A percentile compares a stretch with the other conserved stretches of the same genome.
Evolutionary conservation across 345 rosid genomes (phyloP).

Genomic region (Lepidium aucheri): DNA sequence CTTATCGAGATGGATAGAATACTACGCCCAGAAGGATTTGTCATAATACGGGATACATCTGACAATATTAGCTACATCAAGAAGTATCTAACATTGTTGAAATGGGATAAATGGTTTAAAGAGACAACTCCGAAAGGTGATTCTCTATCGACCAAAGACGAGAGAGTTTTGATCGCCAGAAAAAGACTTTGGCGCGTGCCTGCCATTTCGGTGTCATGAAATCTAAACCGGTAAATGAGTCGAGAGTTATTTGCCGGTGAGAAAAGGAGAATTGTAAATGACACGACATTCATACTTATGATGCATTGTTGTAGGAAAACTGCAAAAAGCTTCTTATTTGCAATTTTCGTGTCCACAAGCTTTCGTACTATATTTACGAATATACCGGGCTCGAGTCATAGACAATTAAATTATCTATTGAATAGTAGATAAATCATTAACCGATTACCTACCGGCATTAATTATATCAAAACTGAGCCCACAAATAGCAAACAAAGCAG

Average conservation of each 20-base stretch:
- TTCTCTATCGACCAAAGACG: constrained; percentile 52
- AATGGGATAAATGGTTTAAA: constrained; percentile 81
- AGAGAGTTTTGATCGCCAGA: constrained; percentile 68
- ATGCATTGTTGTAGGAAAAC: constrained; percentile 16
- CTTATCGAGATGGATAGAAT: constrained; percentile 89
- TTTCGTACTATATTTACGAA: too few species aligned
- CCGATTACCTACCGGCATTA: not conserved
- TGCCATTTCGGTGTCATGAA: constrained; percentile 11
- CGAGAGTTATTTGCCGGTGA: not conserved
- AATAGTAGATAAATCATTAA: not conserved
- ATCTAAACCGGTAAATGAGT: not conserved
- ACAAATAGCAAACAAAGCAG: not conserved
- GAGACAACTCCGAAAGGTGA: constrained; percentile 71
- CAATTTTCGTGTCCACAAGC: not conserved
- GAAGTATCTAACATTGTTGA: constrained; percentile 49
- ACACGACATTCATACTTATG: not conserved
- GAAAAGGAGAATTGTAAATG: constrained; percentile 18
- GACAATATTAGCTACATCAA: constrained; percentile 45
- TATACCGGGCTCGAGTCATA: not conserved
- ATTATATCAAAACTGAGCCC: constrained; percentile 3
- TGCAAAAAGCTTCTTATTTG: constrained; percentile 10
- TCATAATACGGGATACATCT: constrained; percentile 75
- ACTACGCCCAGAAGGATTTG: constrained; percentile 76
- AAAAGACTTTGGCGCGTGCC: constrained; percentile 54
- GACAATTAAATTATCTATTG: not conserved